Percentiles rank a stretch among this genome's conserved stretches.
Evolutionary conservation across 345 rosid species (phyloP).

Genomic region (Boechera divaricarpa): DNA sequence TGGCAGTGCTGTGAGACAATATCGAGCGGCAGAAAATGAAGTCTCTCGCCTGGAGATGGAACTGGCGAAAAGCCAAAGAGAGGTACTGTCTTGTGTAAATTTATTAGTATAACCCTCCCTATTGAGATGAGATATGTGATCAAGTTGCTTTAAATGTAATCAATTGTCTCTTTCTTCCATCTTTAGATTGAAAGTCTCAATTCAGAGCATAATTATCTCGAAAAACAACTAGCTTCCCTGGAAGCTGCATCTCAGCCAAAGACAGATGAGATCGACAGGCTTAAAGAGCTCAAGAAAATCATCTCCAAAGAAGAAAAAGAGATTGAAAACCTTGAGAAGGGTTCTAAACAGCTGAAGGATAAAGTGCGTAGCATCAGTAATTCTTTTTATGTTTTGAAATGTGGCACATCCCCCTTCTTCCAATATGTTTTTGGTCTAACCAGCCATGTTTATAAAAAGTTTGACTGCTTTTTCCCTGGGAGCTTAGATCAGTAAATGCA

Average conservation of each 20-base stretch:
- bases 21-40: slow-evolving; percentile 70
- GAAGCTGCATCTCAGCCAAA: slow-evolving; percentile 82
- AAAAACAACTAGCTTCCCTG: slow-evolving; percentile 78
- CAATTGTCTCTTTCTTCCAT: slow-evolving; percentile 21
- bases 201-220: slow-evolving; percentile 69
- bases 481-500: slow-evolving; percentile 15
- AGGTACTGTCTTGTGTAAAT: slow-evolving; percentile 53
- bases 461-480: slow-evolving; percentile 4
- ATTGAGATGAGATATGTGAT: slow-evolving; percentile 29
- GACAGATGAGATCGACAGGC: slow-evolving; percentile 70
- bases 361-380: slow-evolving; percentile 52
- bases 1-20: slow-evolving; percentile 66
- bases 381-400: slow-evolving; percentile 6
- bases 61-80: slow-evolving; percentile 82
- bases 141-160: slow-evolving; percentile 19
- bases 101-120: neutral
- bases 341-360: slow-evolving; percentile 80
- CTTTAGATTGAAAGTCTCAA: slow-evolving; percentile 80
- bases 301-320: slow-evolving; percentile 71
- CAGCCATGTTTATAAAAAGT: slow-evolving; percentile 4
- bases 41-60: slow-evolving; percentile 78
- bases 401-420: slow-evolving; percentile 2
- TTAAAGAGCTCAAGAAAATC: slow-evolving; percentile 65
- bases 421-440: neutral
- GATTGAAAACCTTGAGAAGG: slow-evolving; percentile 64